Conservation (phyloP, 179 eudicot genomes). For the Beta macrorhiza region DNA sequence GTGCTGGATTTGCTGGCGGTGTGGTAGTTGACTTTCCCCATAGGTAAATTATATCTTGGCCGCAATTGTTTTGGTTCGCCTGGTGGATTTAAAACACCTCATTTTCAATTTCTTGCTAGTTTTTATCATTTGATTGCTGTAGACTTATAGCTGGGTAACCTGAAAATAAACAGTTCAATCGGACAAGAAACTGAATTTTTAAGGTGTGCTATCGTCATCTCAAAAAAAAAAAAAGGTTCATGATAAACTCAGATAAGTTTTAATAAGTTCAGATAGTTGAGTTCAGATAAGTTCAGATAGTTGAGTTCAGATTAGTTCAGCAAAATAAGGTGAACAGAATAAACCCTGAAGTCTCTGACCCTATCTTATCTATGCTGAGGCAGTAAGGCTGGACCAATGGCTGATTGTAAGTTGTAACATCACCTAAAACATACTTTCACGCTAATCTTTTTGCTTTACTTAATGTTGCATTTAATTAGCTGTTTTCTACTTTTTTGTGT, state of each 20-base stretch:
- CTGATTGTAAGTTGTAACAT: not conserved
- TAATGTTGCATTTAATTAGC: not conserved
- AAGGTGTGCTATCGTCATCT: no score
- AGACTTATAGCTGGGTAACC: not conserved
- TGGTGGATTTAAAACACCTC: no score
- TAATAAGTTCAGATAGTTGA: no score
- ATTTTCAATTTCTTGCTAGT: not conserved
- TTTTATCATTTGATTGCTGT: not conserved
- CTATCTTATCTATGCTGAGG: not conserved
- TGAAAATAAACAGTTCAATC: not conserved
- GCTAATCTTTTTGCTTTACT: not conserved
- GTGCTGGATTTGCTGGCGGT: constrained; percentile 96
- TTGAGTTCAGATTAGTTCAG: no score
- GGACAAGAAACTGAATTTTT: not conserved
- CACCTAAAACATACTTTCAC: not conserved
- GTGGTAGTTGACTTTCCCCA: constrained; percentile 87
- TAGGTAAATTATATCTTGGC: constrained; percentile 42
- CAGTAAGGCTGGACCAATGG: not conserved
- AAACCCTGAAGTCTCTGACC: not conserved
- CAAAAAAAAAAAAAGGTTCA: no score
- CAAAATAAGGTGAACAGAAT: no score
- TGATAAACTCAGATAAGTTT: no score
- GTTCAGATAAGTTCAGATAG: no score
- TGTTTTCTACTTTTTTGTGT: not conserved
- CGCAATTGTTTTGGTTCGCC: not conserved